Conservation (phyloP, 2,329 filamentous ascomycete species). For the Ciborinia camelliae region DNA sequence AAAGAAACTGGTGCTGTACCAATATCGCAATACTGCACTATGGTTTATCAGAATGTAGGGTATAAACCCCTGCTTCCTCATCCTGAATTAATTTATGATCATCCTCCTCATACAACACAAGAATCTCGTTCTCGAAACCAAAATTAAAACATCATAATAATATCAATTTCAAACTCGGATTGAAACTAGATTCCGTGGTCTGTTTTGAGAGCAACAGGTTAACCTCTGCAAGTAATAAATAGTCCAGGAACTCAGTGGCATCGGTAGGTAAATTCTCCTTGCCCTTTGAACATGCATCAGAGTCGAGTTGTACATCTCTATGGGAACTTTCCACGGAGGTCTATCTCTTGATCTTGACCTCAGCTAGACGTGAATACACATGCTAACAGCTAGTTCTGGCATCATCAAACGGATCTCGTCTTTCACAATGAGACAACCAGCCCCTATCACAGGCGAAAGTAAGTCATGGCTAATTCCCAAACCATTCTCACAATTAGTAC, state of each 20-base stretch:
- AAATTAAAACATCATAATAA: background rate
- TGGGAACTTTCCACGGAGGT: no score
- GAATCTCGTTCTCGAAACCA: background rate
- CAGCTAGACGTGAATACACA: background rate
- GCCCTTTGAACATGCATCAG: background rate
- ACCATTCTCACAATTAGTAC: background rate
- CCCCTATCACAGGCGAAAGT: background rate
- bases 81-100: background rate
- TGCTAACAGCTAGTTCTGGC: background rate
- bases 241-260: background rate
- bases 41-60: background rate
- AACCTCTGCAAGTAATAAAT: background rate
- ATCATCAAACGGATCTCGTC: background rate
- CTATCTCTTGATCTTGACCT: background rate
- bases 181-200: background rate
- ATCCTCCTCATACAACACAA: background rate
- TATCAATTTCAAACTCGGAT: background rate
- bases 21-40: background rate
- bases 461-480: background rate
- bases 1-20: background rate
- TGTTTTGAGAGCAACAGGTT: background rate
- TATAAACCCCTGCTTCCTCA: background rate
- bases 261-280: background rate
- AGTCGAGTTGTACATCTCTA: background rate
- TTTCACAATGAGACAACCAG: background rate